Evolutionary conservation across 176 grass and related monocot species (phyloP).

Genomic region (Zea mays): DNA sequence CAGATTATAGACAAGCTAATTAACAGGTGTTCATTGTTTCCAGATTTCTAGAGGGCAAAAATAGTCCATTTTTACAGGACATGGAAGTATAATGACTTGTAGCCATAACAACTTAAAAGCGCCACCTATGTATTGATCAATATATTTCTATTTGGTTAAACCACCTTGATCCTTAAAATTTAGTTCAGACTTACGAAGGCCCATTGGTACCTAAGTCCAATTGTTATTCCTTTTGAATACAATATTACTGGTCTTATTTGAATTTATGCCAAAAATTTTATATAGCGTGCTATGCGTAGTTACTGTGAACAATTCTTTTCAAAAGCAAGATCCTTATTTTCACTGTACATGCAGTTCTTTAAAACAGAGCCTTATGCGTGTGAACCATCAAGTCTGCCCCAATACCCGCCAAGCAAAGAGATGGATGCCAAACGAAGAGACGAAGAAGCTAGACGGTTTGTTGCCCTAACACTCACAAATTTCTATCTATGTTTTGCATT

Average conservation of each 20-base stretch:
- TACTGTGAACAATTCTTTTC: conserved; percentile 4
- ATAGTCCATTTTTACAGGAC: not conserved
- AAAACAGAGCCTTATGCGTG: conserved; percentile 66
- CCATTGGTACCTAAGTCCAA: conserved; percentile 6
- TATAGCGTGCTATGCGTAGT: conserved; percentile 2
- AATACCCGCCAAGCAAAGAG: conserved; percentile 85
- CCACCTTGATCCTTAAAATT: conserved; percentile 10
- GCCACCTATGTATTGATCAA: not conserved
- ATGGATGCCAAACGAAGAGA: conserved; percentile 83
- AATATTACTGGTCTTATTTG: not conserved
- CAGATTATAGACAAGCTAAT: not conserved
- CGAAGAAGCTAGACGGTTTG: conserved; percentile 86
- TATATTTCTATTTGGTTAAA: conserved; percentile 10
- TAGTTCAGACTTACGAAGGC: not conserved
- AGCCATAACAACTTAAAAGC: not conserved
- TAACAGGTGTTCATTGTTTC: not conserved
- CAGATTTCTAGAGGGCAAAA: not conserved
- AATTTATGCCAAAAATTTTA: conserved; percentile 13
- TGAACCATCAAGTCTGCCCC: conserved; percentile 71
- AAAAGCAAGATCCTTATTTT: conserved; percentile 25
- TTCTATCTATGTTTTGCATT: conserved; percentile 12
- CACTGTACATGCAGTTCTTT: conserved; percentile 57
- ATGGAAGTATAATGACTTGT: not conserved
- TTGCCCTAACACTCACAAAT: conserved; percentile 1
- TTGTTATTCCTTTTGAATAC: conserved; percentile 11